Evolutionary conservation across 352 stramenopile species (phyloP), one percentile per base, ranked within the genome.

Genomic region (Pythium diclinum): DNA sequence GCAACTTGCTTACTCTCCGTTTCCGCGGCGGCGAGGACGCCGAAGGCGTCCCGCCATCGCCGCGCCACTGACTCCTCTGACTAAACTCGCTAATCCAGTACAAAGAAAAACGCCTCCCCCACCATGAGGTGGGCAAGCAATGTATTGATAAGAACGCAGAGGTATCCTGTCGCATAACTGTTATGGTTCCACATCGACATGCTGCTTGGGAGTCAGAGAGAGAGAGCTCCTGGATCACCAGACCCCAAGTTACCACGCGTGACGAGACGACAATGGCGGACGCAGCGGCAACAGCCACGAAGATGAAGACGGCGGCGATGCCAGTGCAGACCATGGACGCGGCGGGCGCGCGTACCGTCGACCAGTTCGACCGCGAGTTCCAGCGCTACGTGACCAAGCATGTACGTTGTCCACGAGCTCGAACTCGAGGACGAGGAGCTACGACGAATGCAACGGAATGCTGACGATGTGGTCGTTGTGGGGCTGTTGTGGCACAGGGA

Each of bases 361-460:
- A 94, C 40, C 83, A 94, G 70, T 95, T 92, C 65, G 87, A 95
- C 68, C 75, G 84, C 17, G 87, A 95, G 71, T 95, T 95, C 68
- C 82, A 89, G 68, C 81, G 82, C 54, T 95, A 95, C 69, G 92
- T 85, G 56, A 92, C 78, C 68, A 91, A 91, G 61, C 82, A 93
- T 56, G 85, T 92, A 44, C 36, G 66, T 61, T 16, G 19, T 30
- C n/a, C 6, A 14, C 34, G 3, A 14, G 34, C 36, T 14, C 1
- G 19, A 9, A 3, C 44, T 25, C n/a, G 44, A 51, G 44, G 44
- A 51, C 44, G 44, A 51, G 16, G 0, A 11, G 23, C 53, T 16
- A 56, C 59, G 36, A 56, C 59, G 36, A 32, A 10, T 16, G 14
- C 6, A 8, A 23, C 30, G 10, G 44, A 16, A 51, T 51, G 19